Conservation (phyloP, 306 rosid genomes). For the Fragaria iinumae region DNA sequence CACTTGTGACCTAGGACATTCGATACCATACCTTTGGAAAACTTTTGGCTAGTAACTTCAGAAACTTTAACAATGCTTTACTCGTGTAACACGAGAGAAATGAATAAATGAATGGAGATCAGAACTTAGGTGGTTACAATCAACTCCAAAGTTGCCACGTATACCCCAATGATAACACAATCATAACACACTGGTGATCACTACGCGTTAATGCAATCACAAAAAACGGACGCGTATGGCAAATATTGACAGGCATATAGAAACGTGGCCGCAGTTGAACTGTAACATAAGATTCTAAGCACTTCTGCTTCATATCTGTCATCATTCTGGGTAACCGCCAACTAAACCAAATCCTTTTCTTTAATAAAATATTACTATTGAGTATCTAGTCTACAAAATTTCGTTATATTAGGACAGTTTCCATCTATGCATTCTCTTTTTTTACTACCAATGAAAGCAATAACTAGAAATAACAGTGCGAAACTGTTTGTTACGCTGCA, state of each 20-base stretch:
- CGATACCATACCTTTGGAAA: neutral
- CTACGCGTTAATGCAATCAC: neutral
- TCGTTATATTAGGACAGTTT: neutral
- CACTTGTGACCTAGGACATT: neutral
- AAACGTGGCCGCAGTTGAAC: neutral
- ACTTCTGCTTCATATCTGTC: neutral
- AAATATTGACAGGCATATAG: neutral
- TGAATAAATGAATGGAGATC: neutral
- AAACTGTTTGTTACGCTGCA: neutral
- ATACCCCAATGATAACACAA: neutral
- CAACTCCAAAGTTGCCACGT: neutral
- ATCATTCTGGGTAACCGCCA: neutral
- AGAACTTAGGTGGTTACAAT: neutral
- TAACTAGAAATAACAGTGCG: neutral
- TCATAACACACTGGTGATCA: neutral
- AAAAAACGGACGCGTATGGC: neutral
- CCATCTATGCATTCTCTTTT: neutral
- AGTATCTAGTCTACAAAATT: neutral
- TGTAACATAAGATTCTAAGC: neutral
- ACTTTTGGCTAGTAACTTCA: neutral
- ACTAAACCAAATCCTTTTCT: neutral
- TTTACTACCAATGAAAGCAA: neutral
- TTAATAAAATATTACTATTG: neutral
- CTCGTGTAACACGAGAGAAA: neutral
- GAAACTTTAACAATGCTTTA: neutral